These are phyloP conservation scores for Avena sativa DNA, from an alignment of 176 grass and related monocot species.

Conservation along the genomic window DNA sequence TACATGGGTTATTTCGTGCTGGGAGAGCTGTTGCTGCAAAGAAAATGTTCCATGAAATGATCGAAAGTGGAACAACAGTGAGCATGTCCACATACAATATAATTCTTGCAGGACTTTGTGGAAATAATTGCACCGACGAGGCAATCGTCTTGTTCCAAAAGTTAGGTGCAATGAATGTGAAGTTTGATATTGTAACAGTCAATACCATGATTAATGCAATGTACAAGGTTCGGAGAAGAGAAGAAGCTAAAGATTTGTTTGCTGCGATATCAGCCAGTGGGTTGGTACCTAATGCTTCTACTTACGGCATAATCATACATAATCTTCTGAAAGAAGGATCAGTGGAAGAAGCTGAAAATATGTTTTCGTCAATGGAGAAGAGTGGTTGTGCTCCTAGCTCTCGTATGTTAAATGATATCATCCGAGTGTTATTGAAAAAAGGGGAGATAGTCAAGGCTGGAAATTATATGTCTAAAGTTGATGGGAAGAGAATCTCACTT, in stretches of 20 bases:
- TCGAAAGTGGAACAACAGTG: too few species aligned
- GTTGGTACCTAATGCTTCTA: neutral
- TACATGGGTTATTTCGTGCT: too few species aligned
- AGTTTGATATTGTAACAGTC: neutral
- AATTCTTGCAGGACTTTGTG: too few species aligned
- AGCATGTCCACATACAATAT: too few species aligned
- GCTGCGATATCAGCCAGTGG: neutral
- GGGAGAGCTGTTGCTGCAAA: too few species aligned
- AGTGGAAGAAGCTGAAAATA: neutral
- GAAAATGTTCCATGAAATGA: too few species aligned
- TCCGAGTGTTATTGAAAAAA: neutral
- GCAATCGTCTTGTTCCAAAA: too few species aligned
- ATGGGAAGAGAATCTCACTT: neutral
- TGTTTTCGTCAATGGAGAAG: neutral
- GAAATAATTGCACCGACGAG: too few species aligned
- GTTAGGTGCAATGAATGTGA: neutral
- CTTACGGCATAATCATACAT: neutral
- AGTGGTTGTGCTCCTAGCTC: neutral
- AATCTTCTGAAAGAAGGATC: neutral
- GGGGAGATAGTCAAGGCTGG: neutral
- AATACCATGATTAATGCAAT: neutral
- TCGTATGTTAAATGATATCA: neutral
- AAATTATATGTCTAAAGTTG: conserved; percentile 15
- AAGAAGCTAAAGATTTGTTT: neutral
- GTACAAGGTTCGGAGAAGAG: neutral